phyloP scores from a whole-genome alignment of 2,329 filamentous ascomycete species.

The Alternaria triticimaculans region DNA sequence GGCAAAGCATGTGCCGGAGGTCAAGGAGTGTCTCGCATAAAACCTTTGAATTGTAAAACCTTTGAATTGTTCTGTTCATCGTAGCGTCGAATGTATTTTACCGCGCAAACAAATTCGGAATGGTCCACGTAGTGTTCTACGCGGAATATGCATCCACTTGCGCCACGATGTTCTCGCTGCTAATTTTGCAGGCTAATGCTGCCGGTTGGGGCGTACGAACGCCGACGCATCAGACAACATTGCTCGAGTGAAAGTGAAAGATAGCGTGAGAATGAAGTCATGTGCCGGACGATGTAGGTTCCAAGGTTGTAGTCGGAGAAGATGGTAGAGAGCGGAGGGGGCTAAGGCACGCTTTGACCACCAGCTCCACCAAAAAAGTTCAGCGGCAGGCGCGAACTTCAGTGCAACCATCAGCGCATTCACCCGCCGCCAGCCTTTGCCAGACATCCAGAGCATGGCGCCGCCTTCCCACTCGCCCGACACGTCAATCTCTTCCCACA shows the following conservation, averaged over 20 bases:
- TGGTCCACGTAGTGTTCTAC: too few relatives aligned
- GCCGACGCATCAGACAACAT: too few relatives aligned
- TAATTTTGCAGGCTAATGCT: too few relatives aligned
- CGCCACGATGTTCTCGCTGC: too few relatives aligned
- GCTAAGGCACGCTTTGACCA: slow-evolving; percentile 12
- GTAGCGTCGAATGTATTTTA: not conserved
- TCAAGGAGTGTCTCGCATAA: not conserved
- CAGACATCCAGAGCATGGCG: slow-evolving; percentile 34
- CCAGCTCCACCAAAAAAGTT: slow-evolving; percentile 22
- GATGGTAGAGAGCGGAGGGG: too few relatives aligned
- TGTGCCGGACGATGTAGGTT: too few relatives aligned
- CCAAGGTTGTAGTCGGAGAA: too few relatives aligned
- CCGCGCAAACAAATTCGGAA: too few relatives aligned
- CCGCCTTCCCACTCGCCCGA: slow-evolving; percentile 45
- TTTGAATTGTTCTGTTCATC: not conserved
- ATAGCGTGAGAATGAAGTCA: too few relatives aligned
- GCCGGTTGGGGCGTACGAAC: too few relatives aligned
- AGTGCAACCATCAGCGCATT: not conserved
- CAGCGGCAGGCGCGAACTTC: slow-evolving; percentile 10
- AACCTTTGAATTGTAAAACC: not conserved
- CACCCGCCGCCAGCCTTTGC: not conserved
- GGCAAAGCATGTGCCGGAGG: not conserved
- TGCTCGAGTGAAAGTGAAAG: too few relatives aligned
- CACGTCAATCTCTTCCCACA: slow-evolving; percentile 50
- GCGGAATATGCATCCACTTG: too few relatives aligned